Conservation (phyloP, 768 basidiomycete genomes). For the Pisolithus sp. region DNA sequence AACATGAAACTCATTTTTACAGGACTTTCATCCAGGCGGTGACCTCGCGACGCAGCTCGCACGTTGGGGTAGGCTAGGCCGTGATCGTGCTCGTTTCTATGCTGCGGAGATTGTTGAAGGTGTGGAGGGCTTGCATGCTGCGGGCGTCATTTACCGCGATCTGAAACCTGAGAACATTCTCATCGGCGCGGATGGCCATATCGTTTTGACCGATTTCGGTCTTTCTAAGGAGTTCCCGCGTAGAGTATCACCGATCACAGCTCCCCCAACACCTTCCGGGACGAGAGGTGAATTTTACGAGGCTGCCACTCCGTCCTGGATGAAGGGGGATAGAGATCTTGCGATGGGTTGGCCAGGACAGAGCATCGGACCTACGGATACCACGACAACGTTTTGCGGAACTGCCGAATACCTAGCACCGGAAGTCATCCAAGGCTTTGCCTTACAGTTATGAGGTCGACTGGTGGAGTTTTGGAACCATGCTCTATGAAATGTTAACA, state of each 20-base stretch:
- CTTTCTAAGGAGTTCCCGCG: conserved; percentile 87
- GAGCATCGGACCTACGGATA: conserved; percentile 45
- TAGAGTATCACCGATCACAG: conserved; percentile 36
- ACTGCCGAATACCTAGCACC: conserved; percentile 97
- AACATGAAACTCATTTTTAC: conserved; percentile 12
- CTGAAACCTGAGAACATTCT: conserved; percentile 97
- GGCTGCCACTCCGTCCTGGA: conserved; percentile 68
- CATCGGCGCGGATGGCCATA: conserved; percentile 90
- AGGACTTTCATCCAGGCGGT: conserved; percentile 95
- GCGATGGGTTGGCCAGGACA: conserved; percentile 53
- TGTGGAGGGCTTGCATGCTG: conserved; percentile 86
- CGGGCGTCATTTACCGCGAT: conserved; percentile 96
- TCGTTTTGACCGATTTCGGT: conserved; percentile 96
- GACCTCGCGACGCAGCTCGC: conserved; percentile 97
- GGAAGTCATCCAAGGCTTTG: conserved; percentile 88
- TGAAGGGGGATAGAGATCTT: conserved; percentile 55
- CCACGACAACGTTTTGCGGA: conserved; percentile 86
- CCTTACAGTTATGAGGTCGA: conserved; percentile 93
- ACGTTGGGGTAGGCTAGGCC: conserved; percentile 88
- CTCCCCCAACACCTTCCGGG: conserved; percentile 55
- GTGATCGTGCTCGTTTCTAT: conserved; percentile 93
- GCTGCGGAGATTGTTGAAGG: conserved; percentile 97
- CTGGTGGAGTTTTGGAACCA: conserved; percentile 98
- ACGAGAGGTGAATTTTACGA: conserved; percentile 45
- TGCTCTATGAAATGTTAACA: conserved; percentile 95